phyloP scores from a whole-genome alignment of 1,139 yeast species.

The Scheffersomyces insectosa region DNA sequence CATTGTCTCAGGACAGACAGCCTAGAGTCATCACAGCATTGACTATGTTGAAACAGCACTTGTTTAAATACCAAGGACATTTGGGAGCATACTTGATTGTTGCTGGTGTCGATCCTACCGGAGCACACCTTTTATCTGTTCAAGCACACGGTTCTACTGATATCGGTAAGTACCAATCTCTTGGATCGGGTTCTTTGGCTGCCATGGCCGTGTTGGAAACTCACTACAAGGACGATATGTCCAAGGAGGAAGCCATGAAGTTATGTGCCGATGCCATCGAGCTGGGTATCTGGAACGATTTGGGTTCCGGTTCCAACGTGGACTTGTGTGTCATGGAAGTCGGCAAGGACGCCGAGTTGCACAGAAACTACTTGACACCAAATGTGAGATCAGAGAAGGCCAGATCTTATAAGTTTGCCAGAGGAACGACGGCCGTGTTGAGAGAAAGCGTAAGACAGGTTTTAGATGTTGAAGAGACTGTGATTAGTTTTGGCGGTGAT shows the following conservation, averaged over 20 bases:
- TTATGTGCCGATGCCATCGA: slow-evolving; percentile 92
- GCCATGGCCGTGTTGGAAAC: slow-evolving; percentile 98
- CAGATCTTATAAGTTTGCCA: slow-evolving; percentile 74
- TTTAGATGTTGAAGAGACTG: slow-evolving; percentile 72
- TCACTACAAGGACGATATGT: slow-evolving; percentile 75
- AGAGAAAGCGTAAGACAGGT: slow-evolving; percentile 62
- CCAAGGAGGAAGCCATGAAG: slow-evolving; percentile 84
- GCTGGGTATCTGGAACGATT: slow-evolving; percentile 98
- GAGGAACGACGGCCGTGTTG: slow-evolving; percentile 90
- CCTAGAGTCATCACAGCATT: slow-evolving; percentile 94
- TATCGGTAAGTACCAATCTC: slow-evolving; percentile 86
- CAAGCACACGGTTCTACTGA: slow-evolving; percentile 99
- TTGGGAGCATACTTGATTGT: slow-evolving; percentile 95
- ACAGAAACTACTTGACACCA: slow-evolving; percentile 88
- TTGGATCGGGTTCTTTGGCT: slow-evolving; percentile 97
- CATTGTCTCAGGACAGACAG: slow-evolving; percentile 76
- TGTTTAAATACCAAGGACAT: slow-evolving; percentile 95
- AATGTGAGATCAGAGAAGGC: slow-evolving; percentile 83
- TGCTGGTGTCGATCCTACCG: slow-evolving; percentile 96
- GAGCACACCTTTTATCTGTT: slow-evolving; percentile 86
- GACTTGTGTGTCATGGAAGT: slow-evolving; percentile 95
- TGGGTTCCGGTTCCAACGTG: slow-evolving; percentile 97
- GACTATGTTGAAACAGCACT: slow-evolving; percentile 90
- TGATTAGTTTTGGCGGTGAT: slow-evolving; percentile 44
- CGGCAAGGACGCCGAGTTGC: slow-evolving; percentile 81